Evolutionary conservation across 345 rosid species (phyloP).

Genomic region (Jatropha curcas): DNA sequence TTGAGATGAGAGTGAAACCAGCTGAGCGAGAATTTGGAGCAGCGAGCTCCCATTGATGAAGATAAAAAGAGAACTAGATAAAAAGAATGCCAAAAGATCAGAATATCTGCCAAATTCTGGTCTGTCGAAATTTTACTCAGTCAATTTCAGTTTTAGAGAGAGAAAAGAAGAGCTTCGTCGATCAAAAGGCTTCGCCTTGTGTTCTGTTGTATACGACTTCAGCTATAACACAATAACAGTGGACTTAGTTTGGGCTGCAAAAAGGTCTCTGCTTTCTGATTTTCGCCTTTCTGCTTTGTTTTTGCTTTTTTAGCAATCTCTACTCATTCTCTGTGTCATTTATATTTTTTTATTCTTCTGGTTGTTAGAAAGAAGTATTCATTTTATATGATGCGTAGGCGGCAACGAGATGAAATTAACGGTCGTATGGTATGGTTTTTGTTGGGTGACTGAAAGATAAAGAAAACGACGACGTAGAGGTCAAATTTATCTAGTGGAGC

Average conservation of each 20-base stretch:
- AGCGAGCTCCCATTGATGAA: constrained; percentile 73
- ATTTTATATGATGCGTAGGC: not conserved
- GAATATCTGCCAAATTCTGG: too few species aligned
- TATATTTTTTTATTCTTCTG: not conserved
- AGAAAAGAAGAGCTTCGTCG: too few species aligned
- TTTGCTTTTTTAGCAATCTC: constrained; percentile 1
- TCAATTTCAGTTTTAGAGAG: too few species aligned
- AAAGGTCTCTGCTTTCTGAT: too few species aligned
- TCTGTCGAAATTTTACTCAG: too few species aligned
- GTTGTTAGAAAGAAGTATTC: not conserved
- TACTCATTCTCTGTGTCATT: not conserved
- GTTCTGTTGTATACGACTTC: too few species aligned
- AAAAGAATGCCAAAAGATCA: too few species aligned
- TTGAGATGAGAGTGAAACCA: constrained; percentile 73
- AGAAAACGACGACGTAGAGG: too few species aligned
- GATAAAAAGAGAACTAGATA: not conserved
- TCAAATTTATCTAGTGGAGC: too few species aligned
- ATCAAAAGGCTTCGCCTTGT: too few species aligned
- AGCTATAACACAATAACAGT: too few species aligned
- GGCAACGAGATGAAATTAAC: constrained; percentile 13
- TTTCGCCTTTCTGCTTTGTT: not conserved
- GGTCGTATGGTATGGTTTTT: constrained; percentile 13
- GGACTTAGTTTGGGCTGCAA: not conserved
- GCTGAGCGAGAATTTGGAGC: constrained; percentile 85
- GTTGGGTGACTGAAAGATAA: too few species aligned